Percentiles rank a stretch among this genome's conserved stretches.
Evolutionary conservation across 768 basidiomycete species (phyloP).

Genomic region (Auriscalpium orientale): DNA sequence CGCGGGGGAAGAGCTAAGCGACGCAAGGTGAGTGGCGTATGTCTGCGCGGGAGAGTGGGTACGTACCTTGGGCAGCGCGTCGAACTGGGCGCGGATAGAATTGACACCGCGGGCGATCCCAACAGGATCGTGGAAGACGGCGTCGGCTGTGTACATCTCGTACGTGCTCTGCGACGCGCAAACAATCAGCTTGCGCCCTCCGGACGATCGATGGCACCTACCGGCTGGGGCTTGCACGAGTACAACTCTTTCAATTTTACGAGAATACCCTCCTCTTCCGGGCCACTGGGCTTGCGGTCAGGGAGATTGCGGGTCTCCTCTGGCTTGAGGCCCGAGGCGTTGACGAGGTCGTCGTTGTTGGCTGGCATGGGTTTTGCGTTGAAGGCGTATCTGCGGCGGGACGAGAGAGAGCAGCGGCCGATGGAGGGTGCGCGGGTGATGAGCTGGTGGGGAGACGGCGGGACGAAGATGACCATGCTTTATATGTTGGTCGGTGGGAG

Average conservation of each 20-base stretch:
- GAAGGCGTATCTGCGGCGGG: slow-evolving; percentile 10
- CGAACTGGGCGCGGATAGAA: slow-evolving; percentile 37
- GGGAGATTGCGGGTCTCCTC: slow-evolving; percentile 30
- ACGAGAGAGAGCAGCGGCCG: slow-evolving; percentile 1
- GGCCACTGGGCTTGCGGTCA: slow-evolving; percentile 27
- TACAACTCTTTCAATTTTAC: slow-evolving; percentile 35
- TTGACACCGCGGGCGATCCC: slow-evolving; percentile 35
- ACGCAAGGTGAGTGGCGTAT: not conserved
- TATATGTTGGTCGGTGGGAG: not conserved
- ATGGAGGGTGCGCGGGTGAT: slow-evolving; percentile 1
- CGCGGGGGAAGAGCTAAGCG: slow-evolving; percentile 33
- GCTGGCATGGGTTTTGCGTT: slow-evolving; percentile 16
- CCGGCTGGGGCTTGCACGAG: slow-evolving; percentile 2
- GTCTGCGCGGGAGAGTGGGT: not conserved
- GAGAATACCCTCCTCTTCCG: slow-evolving; percentile 29
- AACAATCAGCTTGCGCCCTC: slow-evolving; percentile 19
- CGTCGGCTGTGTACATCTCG: slow-evolving; percentile 32
- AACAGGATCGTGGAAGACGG: slow-evolving; percentile 36
- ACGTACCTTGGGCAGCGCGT: slow-evolving; percentile 35
- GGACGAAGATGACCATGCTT: slow-evolving; percentile 11
- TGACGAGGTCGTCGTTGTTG: slow-evolving; percentile 19
- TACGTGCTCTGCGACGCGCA: slow-evolving; percentile 29
- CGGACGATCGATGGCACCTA: slow-evolving; percentile 20
- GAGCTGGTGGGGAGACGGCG: slow-evolving; percentile 1
- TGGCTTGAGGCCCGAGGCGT: slow-evolving; percentile 34